phyloP scores from a whole-genome alignment of 257 asterid genomes.

The Nicotiana knightiana region DNA sequence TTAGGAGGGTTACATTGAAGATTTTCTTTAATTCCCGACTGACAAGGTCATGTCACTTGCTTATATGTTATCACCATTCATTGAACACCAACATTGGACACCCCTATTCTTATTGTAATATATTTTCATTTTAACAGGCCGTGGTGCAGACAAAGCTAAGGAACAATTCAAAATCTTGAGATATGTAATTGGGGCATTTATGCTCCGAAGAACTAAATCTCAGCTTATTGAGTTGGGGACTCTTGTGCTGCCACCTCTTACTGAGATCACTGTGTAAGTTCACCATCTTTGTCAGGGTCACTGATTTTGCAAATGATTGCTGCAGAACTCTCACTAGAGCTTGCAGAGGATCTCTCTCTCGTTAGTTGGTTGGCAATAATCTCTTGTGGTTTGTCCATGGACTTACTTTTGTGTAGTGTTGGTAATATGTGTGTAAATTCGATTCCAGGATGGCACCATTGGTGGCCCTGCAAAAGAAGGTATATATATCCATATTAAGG shows the following conservation, averaged over 20 bases:
- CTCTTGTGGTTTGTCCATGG: not conserved
- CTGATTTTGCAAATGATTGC: not conserved
- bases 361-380: not conserved
- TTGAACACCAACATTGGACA: not conserved
- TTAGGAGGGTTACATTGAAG: not conserved
- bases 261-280: conserved; percentile 89
- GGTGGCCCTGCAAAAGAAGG: conserved; percentile 74
- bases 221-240: conserved; percentile 72
- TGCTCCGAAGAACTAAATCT: conserved; percentile 93
- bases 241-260: conserved; percentile 75
- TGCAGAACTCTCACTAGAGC: not conserved
- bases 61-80: not conserved
- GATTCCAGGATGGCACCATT: conserved; percentile 74
- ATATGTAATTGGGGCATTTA: conserved; percentile 74
- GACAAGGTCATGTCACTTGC: not conserved
- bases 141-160: conserved; percentile 45
- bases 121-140: conserved; percentile 38
- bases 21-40: not conserved
- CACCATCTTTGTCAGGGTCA: conserved; percentile 9
- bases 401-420: conserved; percentile 16
- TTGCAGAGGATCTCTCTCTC: not conserved
- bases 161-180: conserved; percentile 59
- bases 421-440: conserved; percentile 8
- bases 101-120: not conserved
- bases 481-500: conserved; percentile 76